Conservation (phyloP, 2,329 filamentous ascomycete species). For the Calonectria crousiana region DNA sequence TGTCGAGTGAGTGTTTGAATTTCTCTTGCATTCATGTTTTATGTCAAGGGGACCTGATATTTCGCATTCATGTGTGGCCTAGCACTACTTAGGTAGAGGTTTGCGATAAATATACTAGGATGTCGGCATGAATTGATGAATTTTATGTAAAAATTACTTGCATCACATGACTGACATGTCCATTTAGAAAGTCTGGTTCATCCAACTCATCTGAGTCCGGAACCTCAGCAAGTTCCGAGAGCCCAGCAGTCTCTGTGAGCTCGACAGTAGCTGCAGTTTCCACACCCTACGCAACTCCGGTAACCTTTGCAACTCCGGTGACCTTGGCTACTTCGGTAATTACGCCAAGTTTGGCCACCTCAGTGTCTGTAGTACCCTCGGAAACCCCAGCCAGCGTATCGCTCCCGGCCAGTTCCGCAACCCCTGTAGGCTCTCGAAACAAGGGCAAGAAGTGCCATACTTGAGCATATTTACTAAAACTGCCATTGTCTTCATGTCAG, state of each 20-base stretch:
- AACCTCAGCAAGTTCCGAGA: not conserved
- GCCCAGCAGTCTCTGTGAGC: not conserved
- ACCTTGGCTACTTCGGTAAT: not conserved
- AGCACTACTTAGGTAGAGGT: not conserved
- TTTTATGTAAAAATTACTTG: not conserved
- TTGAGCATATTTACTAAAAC: not conserved
- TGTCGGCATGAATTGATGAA: not conserved
- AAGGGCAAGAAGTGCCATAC: not conserved
- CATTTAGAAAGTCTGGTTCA: not conserved
- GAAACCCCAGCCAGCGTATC: not conserved
- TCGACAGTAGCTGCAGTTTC: not conserved
- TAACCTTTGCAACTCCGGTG: not conserved
- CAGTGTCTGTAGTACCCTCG: not conserved
- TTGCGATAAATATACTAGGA: not conserved
- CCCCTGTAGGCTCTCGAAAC: not conserved
- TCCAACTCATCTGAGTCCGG: not conserved
- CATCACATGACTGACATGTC: not conserved
- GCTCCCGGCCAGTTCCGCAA: not conserved
- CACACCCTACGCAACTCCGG: not conserved
- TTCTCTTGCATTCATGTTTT: not conserved
- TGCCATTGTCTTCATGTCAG: not conserved
- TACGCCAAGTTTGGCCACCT: not conserved
- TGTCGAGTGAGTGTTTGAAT: slow-evolving; percentile 13
- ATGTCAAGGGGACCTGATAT: not conserved
- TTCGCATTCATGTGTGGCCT: not conserved